Evolutionary conservation across 2,329 filamentous ascomycete genomes (phyloP).

Genomic region (Pseudogymnoascus verrucosus): DNA sequence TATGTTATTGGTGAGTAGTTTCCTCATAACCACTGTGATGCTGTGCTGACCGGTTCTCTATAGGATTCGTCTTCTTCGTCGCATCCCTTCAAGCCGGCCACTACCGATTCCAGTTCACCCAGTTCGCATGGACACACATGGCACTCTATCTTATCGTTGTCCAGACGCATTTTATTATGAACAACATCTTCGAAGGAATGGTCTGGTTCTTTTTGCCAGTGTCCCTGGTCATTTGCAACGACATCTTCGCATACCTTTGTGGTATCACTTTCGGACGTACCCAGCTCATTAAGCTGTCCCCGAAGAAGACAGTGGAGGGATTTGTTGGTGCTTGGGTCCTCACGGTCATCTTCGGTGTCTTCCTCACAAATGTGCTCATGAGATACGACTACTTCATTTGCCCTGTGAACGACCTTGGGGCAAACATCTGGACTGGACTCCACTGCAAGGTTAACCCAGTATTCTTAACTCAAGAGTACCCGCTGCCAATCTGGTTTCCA

Average conservation of each 20-base stretch:
- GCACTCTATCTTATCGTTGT: conserved; percentile 95
- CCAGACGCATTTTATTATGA: conserved; percentile 98
- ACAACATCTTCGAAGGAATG: conserved; percentile 99
- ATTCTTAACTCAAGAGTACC: conserved; percentile 71
- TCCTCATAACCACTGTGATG: background rate
- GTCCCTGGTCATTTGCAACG: conserved; percentile 92
- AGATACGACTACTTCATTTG: conserved; percentile 97
- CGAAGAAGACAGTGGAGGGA: conserved; percentile 98
- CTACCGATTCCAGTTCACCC: conserved; percentile 97
- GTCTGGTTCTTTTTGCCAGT: conserved; percentile 99
- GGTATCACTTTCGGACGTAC: conserved; percentile 95
- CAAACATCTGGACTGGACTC: conserved; percentile 85
- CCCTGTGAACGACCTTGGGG: conserved; percentile 90
- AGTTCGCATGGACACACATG: conserved; percentile 99
- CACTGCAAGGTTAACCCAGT: conserved; percentile 87
- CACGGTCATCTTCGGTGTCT: conserved; percentile 77
- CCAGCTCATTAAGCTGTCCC: conserved; percentile 93
- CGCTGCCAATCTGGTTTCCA: conserved; percentile 65
- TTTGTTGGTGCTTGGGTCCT: conserved; percentile 96
- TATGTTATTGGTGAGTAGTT: conserved; percentile 78
- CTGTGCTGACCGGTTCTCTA: conserved; percentile 25
- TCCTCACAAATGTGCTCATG: conserved; percentile 76
- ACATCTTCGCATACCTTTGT: conserved; percentile 96
- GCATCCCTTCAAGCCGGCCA: conserved; percentile 88
- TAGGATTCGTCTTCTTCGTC: conserved; percentile 97